Evolutionary conservation across 768 basidiomycete species (phyloP).

Genomic region (Phanerochaete sordida): DNA sequence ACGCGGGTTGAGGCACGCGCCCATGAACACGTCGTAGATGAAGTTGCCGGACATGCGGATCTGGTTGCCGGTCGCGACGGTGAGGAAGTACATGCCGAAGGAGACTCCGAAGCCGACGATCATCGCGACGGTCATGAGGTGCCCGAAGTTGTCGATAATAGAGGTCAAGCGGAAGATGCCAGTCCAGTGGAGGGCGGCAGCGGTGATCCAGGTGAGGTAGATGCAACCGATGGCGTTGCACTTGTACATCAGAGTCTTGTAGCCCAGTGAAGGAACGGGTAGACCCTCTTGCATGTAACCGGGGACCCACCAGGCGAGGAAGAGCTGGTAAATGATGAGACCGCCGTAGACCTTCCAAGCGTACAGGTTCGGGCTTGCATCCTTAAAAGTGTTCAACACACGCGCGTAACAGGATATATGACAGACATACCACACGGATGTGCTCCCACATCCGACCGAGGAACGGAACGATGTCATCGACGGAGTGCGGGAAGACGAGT

Average conservation of each 20-base stretch:
- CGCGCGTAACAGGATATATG: neutral
- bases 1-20: constrained; percentile 89
- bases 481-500: constrained; percentile 63
- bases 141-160: constrained; percentile 95
- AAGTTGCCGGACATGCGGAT: constrained; percentile 95
- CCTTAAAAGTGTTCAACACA: constrained; percentile 43
- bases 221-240: constrained; percentile 90
- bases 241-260: constrained; percentile 92
- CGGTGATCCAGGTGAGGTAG: constrained; percentile 78
- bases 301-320: constrained; percentile 87
- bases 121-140: constrained; percentile 93
- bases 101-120: constrained; percentile 85
- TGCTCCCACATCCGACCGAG: constrained; percentile 82
- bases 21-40: constrained; percentile 97
- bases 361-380: constrained; percentile 85
- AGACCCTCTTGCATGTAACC: constrained; percentile 94
- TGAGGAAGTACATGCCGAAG: constrained; percentile 75
- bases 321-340: constrained; percentile 84
- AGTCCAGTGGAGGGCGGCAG: constrained; percentile 71
- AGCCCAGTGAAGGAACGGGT: constrained; percentile 90
- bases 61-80: constrained; percentile 66
- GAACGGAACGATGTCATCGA: constrained; percentile 75
- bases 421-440: constrained; percentile 59
- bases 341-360: constrained; percentile 90
- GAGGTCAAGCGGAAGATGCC: constrained; percentile 87